phyloP scores from a whole-genome alignment of 352 stramenopile species.

The Phytophthora rubi region DNA sequence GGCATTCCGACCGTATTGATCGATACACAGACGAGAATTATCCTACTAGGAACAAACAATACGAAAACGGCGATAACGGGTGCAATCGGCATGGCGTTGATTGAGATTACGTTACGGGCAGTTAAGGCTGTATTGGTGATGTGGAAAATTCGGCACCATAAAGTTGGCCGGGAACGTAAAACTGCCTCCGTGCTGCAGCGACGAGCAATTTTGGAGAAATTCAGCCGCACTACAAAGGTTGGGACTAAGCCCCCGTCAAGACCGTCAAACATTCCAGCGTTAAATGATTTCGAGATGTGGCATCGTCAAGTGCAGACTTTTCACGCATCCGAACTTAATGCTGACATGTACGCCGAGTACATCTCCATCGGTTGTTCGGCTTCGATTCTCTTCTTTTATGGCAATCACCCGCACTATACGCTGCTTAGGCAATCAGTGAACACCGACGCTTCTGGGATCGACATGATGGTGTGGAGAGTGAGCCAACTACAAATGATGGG shows the following conservation, averaged over 20 bases:
- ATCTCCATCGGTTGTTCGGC: slow-evolving; percentile 47
- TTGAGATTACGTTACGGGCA: slow-evolving; percentile 30
- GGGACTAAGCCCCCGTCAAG: neutral
- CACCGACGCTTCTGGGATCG: neutral
- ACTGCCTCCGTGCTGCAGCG: neutral
- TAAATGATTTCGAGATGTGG: slow-evolving; percentile 19
- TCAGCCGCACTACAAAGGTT: neutral
- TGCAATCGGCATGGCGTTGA: slow-evolving; percentile 26
- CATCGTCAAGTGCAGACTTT: slow-evolving; percentile 23
- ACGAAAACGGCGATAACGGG: slow-evolving; percentile 14
- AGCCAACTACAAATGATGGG: slow-evolving; percentile 22
- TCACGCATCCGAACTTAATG: slow-evolving; percentile 37
- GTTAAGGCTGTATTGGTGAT: slow-evolving; percentile 26
- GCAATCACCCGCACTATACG: slow-evolving; percentile 41
- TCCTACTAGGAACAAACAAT: slow-evolving; percentile 28
- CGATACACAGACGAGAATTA: slow-evolving; percentile 44
- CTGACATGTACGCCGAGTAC: slow-evolving; percentile 52
- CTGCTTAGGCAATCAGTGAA: neutral
- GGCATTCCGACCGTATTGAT: slow-evolving; percentile 41
- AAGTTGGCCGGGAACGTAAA: neutral
- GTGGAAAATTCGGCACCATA: slow-evolving; percentile 14
- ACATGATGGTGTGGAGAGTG: neutral
- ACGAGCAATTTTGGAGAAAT: neutral
- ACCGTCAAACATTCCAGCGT: neutral
- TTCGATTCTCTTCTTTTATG: slow-evolving; percentile 38